Evolutionary conservation across 1,284 basidiomycete species (phyloP), one percentile per base, ranked within the genome.

Genomic region (Wallemia hederae): DNA sequence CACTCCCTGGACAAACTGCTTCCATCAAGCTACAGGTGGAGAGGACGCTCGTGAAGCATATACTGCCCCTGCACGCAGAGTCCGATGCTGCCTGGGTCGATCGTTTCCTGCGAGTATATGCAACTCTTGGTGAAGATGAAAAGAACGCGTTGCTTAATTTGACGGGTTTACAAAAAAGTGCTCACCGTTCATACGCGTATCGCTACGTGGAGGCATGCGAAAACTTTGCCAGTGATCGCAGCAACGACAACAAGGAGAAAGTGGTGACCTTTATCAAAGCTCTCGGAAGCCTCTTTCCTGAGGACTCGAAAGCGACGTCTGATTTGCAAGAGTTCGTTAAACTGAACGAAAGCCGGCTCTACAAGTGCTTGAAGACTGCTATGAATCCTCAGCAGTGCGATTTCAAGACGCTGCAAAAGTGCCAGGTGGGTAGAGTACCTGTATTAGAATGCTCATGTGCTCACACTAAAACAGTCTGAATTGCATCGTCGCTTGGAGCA

Each of bases 251-350:
- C 62, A 75, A 85, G 63, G 82, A 85, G 65, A 81, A 81, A 29
- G 67, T 69, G 1, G 72, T 83, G 55, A 79, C 77, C 58, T 91
- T 55, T 75, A 76, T 55, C 68, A 66, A 2, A 69, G 78, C 15
- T 27, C 27, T 31, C 27, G 14, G 15, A 63, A 81, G 80, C 65
- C 19, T 70, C 70, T 84, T 81, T 65, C 75, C 79, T 1, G 89
- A 96, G 60, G 74, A 78, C 0, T 75, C 78, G 49, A 85, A 85
- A 67, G 83, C 80, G 0, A 72, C 74, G 1, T 83, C 84, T 61
- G 90, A 96, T 66, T 72, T 99, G 24, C 74, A 80, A 24, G 70
- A 78, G 0, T 96, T 98, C 66, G 90, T 90, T 1, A 83, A 83
- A 63, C 72, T 82, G 34, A 96, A 96, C 69, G 89, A 96, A 66